Evolutionary conservation across 495 filamentous ascomycete genomes (phyloP).

Genomic region (Podospora bellae-mahoneyi): DNA sequence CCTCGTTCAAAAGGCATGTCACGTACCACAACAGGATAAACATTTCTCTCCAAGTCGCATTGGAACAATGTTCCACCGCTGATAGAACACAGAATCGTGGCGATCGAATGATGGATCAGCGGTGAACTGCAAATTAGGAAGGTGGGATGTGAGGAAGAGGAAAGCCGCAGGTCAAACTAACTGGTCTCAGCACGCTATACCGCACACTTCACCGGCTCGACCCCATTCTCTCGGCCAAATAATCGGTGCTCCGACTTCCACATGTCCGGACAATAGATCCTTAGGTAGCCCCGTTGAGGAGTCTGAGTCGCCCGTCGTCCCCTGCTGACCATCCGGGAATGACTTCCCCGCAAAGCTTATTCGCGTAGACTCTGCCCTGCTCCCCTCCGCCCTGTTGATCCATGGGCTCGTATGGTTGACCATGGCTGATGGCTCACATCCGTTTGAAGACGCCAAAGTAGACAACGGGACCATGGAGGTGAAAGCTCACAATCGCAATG

Average conservation of each 20-base stretch:
- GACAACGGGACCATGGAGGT: background rate
- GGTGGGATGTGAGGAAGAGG: background rate
- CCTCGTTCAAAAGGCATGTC: background rate
- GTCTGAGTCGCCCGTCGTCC: background rate
- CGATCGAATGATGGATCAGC: conserved; percentile 4
- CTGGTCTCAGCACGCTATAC: background rate
- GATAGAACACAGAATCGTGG: background rate
- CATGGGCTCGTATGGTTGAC: background rate
- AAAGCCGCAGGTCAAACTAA: background rate
- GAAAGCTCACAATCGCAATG: too few species aligned
- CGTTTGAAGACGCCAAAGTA: background rate
- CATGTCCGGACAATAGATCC: background rate
- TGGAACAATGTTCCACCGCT: background rate
- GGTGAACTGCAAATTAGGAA: conserved; percentile 5
- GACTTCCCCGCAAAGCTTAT: background rate
- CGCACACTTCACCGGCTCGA: background rate
- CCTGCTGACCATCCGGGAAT: background rate
- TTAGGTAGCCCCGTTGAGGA: background rate
- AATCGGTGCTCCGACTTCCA: background rate
- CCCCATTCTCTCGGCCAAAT: background rate
- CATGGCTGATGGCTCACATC: background rate
- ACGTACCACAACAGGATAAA: background rate
- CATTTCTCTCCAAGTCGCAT: background rate
- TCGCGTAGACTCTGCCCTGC: background rate
- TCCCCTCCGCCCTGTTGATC: background rate